These are phyloP conservation scores for Leccinum obscurum DNA, from an alignment of 768 basidiomycete genomes.

Conservation along the genomic window DNA sequence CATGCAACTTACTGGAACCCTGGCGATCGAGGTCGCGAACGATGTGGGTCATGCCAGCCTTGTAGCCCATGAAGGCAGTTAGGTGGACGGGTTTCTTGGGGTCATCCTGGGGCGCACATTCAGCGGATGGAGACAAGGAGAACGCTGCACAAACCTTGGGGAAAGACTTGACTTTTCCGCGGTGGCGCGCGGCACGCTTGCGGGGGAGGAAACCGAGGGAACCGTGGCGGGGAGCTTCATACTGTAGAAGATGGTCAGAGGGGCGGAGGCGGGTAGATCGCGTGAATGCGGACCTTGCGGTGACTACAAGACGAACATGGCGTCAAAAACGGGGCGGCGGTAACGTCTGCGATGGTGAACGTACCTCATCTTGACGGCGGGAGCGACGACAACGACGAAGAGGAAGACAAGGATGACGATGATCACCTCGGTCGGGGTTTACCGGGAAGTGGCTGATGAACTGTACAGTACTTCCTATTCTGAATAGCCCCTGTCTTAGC, in stretches of 20 bases:
- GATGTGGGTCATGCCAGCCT: conserved; percentile 99
- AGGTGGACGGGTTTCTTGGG: conserved; percentile 98
- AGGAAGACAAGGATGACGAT: not conserved
- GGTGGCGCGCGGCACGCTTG: conserved; percentile 95
- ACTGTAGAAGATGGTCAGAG: conserved; percentile 50
- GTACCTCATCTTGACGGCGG: conserved; percentile 60
- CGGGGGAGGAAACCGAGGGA: conserved; percentile 96
- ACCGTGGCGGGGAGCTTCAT: conserved; percentile 98
- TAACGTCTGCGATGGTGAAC: conserved; percentile 18
- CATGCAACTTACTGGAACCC: conserved; percentile 82
- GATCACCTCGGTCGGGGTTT: conserved; percentile 23
- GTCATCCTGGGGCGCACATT: conserved; percentile 72
- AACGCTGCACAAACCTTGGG: conserved; percentile 68
- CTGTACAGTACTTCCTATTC: conserved; percentile 30
- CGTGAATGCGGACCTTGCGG: conserved; percentile 67
- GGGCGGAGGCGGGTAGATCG: conserved; percentile 4
- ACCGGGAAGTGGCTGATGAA: conserved; percentile 32
- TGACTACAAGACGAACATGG: conserved; percentile 50
- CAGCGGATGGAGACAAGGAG: conserved; percentile 5
- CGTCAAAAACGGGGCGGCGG: not conserved
- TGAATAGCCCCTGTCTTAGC: conserved; percentile 19
- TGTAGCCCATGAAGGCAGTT: conserved; percentile 98
- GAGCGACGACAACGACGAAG: conserved; percentile 20
- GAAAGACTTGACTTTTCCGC: conserved; percentile 99
- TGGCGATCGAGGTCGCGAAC: conserved; percentile 99